Evolutionary conservation across 2,329 filamentous ascomycete species (phyloP).

Genomic region (Sporothrix globosa): DNA sequence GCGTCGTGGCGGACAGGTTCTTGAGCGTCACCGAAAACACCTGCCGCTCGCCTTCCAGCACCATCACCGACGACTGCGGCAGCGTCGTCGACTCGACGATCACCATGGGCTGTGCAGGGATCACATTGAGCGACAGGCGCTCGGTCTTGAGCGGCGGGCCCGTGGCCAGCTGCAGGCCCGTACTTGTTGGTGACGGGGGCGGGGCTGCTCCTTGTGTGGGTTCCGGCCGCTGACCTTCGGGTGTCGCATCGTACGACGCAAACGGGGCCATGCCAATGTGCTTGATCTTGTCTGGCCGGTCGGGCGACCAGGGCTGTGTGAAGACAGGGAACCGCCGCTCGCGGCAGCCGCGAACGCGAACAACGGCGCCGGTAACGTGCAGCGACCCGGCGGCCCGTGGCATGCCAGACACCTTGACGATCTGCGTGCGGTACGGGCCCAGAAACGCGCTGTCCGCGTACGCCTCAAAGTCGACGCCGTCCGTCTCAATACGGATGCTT

Average conservation of each 20-base stretch:
- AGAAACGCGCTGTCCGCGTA: conserved; percentile 67
- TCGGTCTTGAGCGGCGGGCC: conserved; percentile 52
- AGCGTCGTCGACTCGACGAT: conserved; percentile 75
- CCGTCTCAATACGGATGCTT: conserved; percentile 71
- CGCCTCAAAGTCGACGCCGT: conserved; percentile 74
- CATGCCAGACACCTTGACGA: conserved; percentile 70
- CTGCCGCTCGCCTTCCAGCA: conserved; percentile 85
- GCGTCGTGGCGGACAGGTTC: conserved; percentile 71
- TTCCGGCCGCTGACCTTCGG: neutral
- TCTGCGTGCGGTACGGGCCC: conserved; percentile 81
- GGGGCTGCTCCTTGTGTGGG: neutral
- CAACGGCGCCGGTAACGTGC: conserved; percentile 74
- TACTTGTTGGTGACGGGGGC: conserved; percentile 18
- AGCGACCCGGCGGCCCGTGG: conserved; percentile 69
- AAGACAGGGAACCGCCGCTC: conserved; percentile 86
- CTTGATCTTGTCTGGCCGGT: conserved; percentile 74
- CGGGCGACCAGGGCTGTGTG: conserved; percentile 71
- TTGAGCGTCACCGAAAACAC: conserved; percentile 77
- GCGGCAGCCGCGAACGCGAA: conserved; percentile 80
- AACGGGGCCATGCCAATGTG: conserved; percentile 67
- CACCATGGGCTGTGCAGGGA: conserved; percentile 76
- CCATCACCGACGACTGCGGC: conserved; percentile 84
- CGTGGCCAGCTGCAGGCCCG: neutral
- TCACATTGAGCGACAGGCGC: conserved; percentile 69
- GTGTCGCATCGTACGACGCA: conserved; percentile 44